Evolutionary conservation across 805 yeast genomes (phyloP).

Genomic region (Spencermartinsiella europaea): DNA sequence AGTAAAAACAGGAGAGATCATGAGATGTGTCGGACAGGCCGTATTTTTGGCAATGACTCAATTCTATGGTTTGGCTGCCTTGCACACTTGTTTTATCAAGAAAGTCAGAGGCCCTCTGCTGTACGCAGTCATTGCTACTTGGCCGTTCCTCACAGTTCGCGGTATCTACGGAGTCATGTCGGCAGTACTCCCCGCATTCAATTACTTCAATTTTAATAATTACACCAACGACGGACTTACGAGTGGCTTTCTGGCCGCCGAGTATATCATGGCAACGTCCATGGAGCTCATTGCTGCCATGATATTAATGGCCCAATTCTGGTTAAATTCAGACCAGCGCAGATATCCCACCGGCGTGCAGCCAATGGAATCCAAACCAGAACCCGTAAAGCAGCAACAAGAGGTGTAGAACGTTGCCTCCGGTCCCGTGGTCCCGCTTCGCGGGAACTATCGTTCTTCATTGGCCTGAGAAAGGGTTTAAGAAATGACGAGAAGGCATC

Average conservation of each 20-base stretch:
- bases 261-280: constrained; percentile 17
- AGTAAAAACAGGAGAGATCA: constrained; percentile 7
- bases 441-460: neutral
- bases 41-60: constrained; percentile 11
- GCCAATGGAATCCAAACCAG: no score
- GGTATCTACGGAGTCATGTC: constrained; percentile 18
- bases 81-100: constrained; percentile 1
- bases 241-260: constrained; percentile 10
- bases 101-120: constrained; percentile 8
- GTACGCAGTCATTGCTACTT: constrained; percentile 8
- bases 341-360: no score
- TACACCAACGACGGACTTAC: constrained; percentile 11
- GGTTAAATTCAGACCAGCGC: neutral
- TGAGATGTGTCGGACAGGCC: constrained; percentile 17
- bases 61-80: constrained; percentile 5
- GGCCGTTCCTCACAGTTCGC: constrained; percentile 14
- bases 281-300: constrained; percentile 17
- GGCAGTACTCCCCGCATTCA: constrained; percentile 8
- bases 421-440: neutral
- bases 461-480: no score
- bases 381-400: no score
- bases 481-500: no score
- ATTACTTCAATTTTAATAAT: constrained; percentile 13
- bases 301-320: constrained; percentile 1
- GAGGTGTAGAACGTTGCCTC: no score